These are phyloP conservation scores for Polygonum maritimum DNA, from an alignment of 148 eudicot genomes.

Conservation along the genomic window DNA sequence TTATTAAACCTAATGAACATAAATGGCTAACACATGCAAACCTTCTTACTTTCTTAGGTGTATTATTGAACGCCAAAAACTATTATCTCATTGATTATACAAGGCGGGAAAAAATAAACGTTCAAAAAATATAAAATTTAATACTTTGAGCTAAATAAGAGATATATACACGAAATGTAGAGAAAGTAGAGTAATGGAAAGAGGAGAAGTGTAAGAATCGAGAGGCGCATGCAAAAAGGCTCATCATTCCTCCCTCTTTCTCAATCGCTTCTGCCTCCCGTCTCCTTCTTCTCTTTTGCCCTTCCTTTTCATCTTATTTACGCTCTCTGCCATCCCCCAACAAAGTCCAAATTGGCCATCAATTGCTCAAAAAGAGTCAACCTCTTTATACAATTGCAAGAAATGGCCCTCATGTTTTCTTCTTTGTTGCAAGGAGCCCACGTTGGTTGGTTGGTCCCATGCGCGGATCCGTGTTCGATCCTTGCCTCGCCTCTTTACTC, in stretches of 20 bases:
- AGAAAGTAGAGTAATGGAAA: neutral
- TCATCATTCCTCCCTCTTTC: slow-evolving; percentile 5
- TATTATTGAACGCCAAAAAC: too few species aligned
- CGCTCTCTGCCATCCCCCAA: neutral
- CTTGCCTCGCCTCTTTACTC: too few species aligned
- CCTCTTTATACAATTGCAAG: neutral
- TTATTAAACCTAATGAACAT: too few species aligned
- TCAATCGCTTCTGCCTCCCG: slow-evolving; percentile 9
- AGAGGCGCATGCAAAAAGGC: slow-evolving; percentile 10
- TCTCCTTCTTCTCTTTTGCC: neutral
- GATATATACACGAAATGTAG: neutral
- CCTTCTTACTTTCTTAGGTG: too few species aligned
- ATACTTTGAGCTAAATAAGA: neutral
- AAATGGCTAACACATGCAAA: neutral
- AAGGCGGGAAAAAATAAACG: neutral
- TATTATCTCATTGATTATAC: neutral
- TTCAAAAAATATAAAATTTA: neutral
- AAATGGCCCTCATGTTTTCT: neutral
- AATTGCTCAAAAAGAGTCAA: neutral
- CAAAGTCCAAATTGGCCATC: neutral
- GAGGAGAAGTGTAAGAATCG: neutral
- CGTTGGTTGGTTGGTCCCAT: too few species aligned
- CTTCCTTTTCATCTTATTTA: slow-evolving; percentile 1
- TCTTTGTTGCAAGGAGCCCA: neutral
- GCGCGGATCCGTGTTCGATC: too few species aligned